Conservation (phyloP, 768 basidiomycete genomes). For the Glaciozyma martinii region DNA sequence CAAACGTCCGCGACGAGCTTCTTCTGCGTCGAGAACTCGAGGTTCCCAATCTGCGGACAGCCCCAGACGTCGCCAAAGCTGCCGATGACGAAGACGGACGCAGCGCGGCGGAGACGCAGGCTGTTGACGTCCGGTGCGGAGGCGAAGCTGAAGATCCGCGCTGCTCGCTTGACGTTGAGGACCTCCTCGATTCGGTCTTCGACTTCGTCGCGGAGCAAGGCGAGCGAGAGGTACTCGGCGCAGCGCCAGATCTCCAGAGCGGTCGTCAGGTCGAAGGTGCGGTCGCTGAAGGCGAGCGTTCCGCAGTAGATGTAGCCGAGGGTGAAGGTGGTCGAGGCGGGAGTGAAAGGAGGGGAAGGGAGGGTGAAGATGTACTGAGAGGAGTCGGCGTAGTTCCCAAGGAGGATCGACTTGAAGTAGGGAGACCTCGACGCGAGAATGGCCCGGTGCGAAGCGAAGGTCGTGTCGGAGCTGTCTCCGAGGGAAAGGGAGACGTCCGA, state of each 20-base stretch:
- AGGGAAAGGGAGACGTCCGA: slow-evolving; percentile 76
- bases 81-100: slow-evolving; percentile 65
- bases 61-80: slow-evolving; percentile 84
- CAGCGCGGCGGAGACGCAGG: slow-evolving; percentile 57
- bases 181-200: slow-evolving; percentile 76
- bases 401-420: slow-evolving; percentile 75
- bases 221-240: slow-evolving; percentile 66
- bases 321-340: slow-evolving; percentile 81
- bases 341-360: slow-evolving; percentile 88
- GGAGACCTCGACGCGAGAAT: slow-evolving; percentile 79
- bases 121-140: slow-evolving; percentile 68
- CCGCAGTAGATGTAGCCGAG: slow-evolving; percentile 92
- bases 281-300: slow-evolving; percentile 81
- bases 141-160: slow-evolving; percentile 75
- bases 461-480: slow-evolving; percentile 34
- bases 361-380: slow-evolving; percentile 55
- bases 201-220: slow-evolving; percentile 65
- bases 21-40: slow-evolving; percentile 59
- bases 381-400: slow-evolving; percentile 51
- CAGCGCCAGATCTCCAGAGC: slow-evolving; percentile 81
- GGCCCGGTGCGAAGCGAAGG: slow-evolving; percentile 84
- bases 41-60: slow-evolving; percentile 62
- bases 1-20: slow-evolving; percentile 62
- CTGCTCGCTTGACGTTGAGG: slow-evolving; percentile 74
- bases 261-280: slow-evolving; percentile 85